Evolutionary conservation across 192 early-diverging fungal species (phyloP), one percentile per base, ranked within the genome.

Genomic region (Linnemannia exigua): DNA sequence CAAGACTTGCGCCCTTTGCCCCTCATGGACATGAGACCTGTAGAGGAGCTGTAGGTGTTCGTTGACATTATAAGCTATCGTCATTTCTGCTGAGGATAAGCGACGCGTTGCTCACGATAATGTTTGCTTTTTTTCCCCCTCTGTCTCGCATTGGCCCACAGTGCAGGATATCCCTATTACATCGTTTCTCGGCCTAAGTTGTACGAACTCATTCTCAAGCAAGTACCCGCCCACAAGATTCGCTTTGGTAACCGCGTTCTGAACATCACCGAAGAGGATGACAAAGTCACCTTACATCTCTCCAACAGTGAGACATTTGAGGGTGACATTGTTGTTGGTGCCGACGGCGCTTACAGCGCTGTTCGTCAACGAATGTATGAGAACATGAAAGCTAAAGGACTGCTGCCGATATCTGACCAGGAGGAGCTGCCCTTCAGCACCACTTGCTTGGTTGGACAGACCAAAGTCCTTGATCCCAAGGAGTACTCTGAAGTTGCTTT

Each of bases 291-390:
- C 28, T 37, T 82, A 44, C 58, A 16, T 11, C 79, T 72, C 61
- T 51, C 70, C 4, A 84, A 88, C 41, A 47, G 47, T 1, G 25
- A 69, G 0, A 38, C n/a, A 2, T 6, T 35, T 9, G 67, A 66
- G 36, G 88, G 88, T 16, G 74, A 74, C 35, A 41, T 87, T 19
- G 31, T 89, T 22, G 84, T 88, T 0, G 88, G 84, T 38, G 77
- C 79, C 3, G 88, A 89, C 67, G 85, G 85, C 22, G 75, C 77
- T 2, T 76, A 77, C 28, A 81, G 79, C 41, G 67, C 46, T 1
- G 75, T 87, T 1, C 79, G 85, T 66, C 72, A 81, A 38, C n/a
- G 67, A 0, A n/a, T 81, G 37, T 81, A 70, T 22, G 25, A 75
- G 31, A n/a, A 75, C 25, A 33, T 81, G 31, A 46, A 48, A 1